Base-by-base conservation (phyloP, 345 rosid species). In the Acer campestre region DNA sequence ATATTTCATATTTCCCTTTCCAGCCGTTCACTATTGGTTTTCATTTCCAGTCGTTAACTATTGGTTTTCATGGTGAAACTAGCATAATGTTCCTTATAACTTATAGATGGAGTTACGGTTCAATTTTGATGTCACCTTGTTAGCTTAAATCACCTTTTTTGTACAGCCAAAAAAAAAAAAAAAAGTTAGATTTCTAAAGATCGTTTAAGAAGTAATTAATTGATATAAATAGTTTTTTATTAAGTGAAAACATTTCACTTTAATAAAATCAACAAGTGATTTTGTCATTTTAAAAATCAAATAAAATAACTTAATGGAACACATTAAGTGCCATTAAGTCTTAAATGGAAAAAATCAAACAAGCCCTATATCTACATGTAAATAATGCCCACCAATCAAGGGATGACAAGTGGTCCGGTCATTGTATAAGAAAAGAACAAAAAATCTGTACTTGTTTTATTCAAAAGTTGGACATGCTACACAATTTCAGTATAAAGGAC, bases 391-490 rank as follows among this genome's bases (percentile, higher is more conserved):
- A 4, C 58, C 18, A 5, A 53, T 51, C 56, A 53, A 16, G n/a
- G n/a, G 58, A n/a, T 42, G 16, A 11, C 55, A 68, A 16, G 38
- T 16, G 49, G 70, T 3, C 48, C 48, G 44, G 1, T 22, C 35
- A 22, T 68, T 67, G 56, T 22, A 10, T n/a, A 20, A 4, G 6
- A 11, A 11, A 49, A 6, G 25, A 48, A 31, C 10, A 63, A 20
- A 22, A 1, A 7, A 18, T 3, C 7, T 8, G 6, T 17, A 25
- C 2, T 20, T n/a, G 25, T 64, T 70, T 75, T 70, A 71, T 75
- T 75, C 63, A 49, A 25, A 44, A 44, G 46, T 44, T 31, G 61
- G 18, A n/a, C 70, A 51, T 31, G 67, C 73, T 80, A 23, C 76
- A 71, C 16, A 70, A 63, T 23, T 23, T 75, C 16, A 7, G 31